phyloP scores from a whole-genome alignment of 2,329 filamentous ascomycete species.

The Diaporthe batatas region DNA sequence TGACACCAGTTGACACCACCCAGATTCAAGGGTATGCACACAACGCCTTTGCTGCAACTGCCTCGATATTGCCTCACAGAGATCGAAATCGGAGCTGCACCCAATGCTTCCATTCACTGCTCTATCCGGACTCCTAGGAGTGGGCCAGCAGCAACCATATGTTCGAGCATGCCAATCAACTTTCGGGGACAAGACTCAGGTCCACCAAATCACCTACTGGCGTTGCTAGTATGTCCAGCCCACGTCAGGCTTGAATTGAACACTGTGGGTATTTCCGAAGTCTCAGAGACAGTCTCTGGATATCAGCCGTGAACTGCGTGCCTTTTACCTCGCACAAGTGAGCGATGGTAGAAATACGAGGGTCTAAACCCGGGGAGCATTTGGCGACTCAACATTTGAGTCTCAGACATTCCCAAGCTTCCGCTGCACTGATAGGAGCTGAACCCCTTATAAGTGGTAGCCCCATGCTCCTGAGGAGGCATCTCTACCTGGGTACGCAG shows the following conservation, averaged over 20 bases:
- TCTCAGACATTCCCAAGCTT: not conserved
- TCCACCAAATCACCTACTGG: not conserved
- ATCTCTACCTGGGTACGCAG: not conserved
- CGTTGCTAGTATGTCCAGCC: not conserved
- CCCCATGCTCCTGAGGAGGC: not conserved
- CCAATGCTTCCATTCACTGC: not conserved
- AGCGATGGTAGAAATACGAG: not conserved
- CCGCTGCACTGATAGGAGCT: not conserved
- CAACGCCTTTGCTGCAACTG: not conserved
- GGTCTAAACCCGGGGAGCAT: not conserved
- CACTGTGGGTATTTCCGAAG: too few species aligned
- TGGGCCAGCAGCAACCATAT: too few species aligned
- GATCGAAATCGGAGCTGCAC: not conserved
- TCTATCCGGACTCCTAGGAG: too few species aligned
- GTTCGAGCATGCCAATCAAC: too few species aligned
- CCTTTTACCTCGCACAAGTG: not conserved
- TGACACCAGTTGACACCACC: too few species aligned
- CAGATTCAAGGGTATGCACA: not conserved
- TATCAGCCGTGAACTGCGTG: too few species aligned
- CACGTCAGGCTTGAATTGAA: not conserved
- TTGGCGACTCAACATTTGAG: not conserved
- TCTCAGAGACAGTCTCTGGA: too few species aligned
- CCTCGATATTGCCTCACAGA: not conserved
- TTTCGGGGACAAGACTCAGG: not conserved
- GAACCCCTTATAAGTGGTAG: not conserved